Conservation (phyloP, 768 basidiomycete species). For the Trametes sanguinea region DNA sequence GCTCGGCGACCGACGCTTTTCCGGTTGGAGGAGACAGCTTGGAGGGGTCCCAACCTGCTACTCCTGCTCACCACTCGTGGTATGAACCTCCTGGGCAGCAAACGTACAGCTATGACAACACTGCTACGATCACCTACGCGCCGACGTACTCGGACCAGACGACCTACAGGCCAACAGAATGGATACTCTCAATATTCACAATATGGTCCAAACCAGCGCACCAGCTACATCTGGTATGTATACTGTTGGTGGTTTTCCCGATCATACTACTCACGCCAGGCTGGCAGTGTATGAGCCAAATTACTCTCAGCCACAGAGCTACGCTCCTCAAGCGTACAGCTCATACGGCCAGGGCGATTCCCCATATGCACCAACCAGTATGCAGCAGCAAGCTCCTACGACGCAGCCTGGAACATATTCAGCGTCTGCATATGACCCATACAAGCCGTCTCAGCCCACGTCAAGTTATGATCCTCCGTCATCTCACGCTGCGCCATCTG, state of each 20-base stretch:
- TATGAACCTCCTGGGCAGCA: constrained; percentile 19
- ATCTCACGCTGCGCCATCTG: constrained; percentile 28
- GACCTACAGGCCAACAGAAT: constrained; percentile 14
- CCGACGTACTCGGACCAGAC: constrained; percentile 9
- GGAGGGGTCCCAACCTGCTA: background rate
- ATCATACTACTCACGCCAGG: background rate
- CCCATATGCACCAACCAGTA: constrained; percentile 26
- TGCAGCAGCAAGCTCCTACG: constrained; percentile 19
- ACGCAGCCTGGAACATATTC: constrained; percentile 23
- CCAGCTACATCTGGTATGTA: constrained; percentile 10
- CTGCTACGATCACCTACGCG: constrained; percentile 13
- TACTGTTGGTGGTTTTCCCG: background rate
- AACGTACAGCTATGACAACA: constrained; percentile 8
- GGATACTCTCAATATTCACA: constrained; percentile 18
- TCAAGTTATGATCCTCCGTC: constrained; percentile 27
- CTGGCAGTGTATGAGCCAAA: constrained; percentile 12
- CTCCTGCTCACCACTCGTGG: constrained; percentile 18
- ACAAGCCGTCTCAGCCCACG: constrained; percentile 25
- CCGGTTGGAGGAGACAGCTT: constrained; percentile 8
- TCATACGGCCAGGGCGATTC: constrained; percentile 10
- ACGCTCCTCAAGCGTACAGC: constrained; percentile 16
- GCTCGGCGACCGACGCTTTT: constrained; percentile 18
- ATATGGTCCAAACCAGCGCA: constrained; percentile 6
- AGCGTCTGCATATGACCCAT: constrained; percentile 32
- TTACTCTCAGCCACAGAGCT: constrained; percentile 13